A percentile compares a stretch with the other conserved stretches of the same genome.
phyloP scores from a whole-genome alignment of 2,329 filamentous ascomycete species.

The Fusarium verrucosum region DNA sequence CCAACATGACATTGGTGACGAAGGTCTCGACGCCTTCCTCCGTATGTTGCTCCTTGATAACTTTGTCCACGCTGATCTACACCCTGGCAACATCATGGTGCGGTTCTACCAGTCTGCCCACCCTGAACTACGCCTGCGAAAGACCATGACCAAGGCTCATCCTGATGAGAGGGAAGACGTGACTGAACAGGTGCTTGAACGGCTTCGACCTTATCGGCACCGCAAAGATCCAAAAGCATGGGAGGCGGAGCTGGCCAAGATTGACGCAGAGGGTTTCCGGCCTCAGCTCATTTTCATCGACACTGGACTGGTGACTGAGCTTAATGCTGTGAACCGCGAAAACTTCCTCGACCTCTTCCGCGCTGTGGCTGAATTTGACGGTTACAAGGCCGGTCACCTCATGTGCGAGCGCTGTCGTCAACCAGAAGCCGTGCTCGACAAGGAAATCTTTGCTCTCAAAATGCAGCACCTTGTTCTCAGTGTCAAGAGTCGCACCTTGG shows the following conservation, averaged over 20 bases:
- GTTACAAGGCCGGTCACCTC: slow-evolving; percentile 90
- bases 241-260: slow-evolving; percentile 75
- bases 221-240: slow-evolving; percentile 73
- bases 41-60: slow-evolving; percentile 98
- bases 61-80: slow-evolving; percentile 94
- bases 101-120: slow-evolving; percentile 90
- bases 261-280: slow-evolving; percentile 88
- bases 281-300: slow-evolving; percentile 98
- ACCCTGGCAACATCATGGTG: slow-evolving; percentile 99
- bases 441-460: slow-evolving; percentile 90
- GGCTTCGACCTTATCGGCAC: slow-evolving; percentile 76
- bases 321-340: slow-evolving; percentile 83
- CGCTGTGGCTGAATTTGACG: slow-evolving; percentile 94
- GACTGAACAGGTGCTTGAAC: slow-evolving; percentile 84
- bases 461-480: slow-evolving; percentile 96
- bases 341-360: slow-evolving; percentile 98
- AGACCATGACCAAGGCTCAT: slow-evolving; percentile 47
- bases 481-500: slow-evolving; percentile 90
- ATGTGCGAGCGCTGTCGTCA: slow-evolving; percentile 97
- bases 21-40: slow-evolving; percentile 93
- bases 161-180: slow-evolving; percentile 72
- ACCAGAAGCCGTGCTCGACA: slow-evolving; percentile 86
- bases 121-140: slow-evolving; percentile 64
- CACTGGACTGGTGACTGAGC: slow-evolving; percentile 91
- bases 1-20: slow-evolving; percentile 92